Evolutionary conservation across 176 grass and related monocot genomes (phyloP).

Genomic region (Carex parvula): DNA sequence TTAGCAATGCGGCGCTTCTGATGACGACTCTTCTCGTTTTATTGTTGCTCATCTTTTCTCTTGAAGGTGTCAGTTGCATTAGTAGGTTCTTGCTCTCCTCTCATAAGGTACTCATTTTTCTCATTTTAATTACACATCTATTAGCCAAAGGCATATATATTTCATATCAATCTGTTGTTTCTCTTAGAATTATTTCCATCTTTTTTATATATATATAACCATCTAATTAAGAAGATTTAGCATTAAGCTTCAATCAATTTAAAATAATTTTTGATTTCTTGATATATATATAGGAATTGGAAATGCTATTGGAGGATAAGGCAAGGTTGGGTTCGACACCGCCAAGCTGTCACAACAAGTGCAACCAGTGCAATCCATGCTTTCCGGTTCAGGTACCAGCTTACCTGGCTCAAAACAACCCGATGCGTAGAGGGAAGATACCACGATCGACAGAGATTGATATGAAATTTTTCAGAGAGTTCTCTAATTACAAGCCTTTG

Average conservation of each 20-base stretch:
- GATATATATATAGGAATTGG: background rate
- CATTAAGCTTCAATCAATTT: background rate
- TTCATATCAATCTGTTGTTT: background rate
- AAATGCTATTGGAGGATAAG: slow-evolving; percentile 65
- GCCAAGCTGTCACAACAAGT: slow-evolving; percentile 83
- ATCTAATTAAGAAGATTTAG: background rate
- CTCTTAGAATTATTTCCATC: background rate
- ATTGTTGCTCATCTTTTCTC: slow-evolving; percentile 41
- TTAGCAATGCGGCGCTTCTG: background rate
- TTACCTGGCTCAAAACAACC: slow-evolving; percentile 1
- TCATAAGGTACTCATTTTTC: slow-evolving; percentile 38
- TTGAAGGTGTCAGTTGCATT: slow-evolving; percentile 36
- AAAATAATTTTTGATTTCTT: background rate
- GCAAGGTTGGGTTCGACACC: slow-evolving; percentile 80
- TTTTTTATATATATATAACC: too few species aligned
- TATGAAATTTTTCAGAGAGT: slow-evolving; percentile 32
- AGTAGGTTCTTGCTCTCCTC: slow-evolving; percentile 13
- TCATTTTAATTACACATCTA: background rate
- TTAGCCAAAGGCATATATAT: background rate
- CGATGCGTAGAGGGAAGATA: background rate
- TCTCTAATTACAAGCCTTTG: slow-evolving; percentile 95
- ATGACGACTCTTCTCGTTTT: slow-evolving; percentile 23
- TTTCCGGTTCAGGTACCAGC: slow-evolving; percentile 74
- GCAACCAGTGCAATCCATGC: slow-evolving; percentile 88
- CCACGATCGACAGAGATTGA: background rate